Evolutionary conservation across 176 grass and related monocot genomes (phyloP).

Genomic region (Raddia distichophylla): DNA sequence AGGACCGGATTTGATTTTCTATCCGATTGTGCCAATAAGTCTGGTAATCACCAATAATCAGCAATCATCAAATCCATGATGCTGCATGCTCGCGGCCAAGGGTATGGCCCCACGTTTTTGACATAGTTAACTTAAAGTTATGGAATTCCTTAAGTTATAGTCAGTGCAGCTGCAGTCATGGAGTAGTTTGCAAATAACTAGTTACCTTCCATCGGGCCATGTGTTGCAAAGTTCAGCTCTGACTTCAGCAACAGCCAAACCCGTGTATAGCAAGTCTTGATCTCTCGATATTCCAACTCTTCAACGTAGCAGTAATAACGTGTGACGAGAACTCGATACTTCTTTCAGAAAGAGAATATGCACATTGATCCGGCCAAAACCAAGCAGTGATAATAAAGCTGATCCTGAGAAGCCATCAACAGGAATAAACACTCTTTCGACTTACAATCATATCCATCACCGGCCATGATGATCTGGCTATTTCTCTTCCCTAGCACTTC

Average conservation of each 20-base stretch:
- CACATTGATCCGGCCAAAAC: not conserved
- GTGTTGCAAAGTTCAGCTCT: not conserved
- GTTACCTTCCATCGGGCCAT: constrained; percentile 14
- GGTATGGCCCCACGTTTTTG: not conserved
- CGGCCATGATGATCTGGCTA: too few relatives aligned
- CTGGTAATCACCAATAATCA: too few relatives aligned
- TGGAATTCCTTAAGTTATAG: not conserved
- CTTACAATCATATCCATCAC: too few relatives aligned
- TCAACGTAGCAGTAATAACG: not conserved
- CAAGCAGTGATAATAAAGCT: not conserved
- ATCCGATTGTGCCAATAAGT: too few relatives aligned
- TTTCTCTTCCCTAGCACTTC: too few relatives aligned
- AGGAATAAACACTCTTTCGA: not conserved
- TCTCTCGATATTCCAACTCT: constrained; percentile 25
- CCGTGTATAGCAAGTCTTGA: constrained; percentile 33
- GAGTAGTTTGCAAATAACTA: constrained; percentile 29
- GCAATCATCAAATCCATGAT: too few relatives aligned
- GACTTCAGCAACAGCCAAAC: constrained; percentile 6
- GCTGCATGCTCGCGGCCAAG: not conserved
- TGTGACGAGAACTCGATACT: not conserved
- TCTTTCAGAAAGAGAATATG: constrained; percentile 14
- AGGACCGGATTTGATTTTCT: too few relatives aligned
- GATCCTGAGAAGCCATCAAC: not conserved
- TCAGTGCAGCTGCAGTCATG: not conserved
- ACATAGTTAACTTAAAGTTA: not conserved